These are phyloP conservation scores for Triticum dicoccoides DNA, from an alignment of 176 grass and related monocot species.

Conservation along the genomic window DNA sequence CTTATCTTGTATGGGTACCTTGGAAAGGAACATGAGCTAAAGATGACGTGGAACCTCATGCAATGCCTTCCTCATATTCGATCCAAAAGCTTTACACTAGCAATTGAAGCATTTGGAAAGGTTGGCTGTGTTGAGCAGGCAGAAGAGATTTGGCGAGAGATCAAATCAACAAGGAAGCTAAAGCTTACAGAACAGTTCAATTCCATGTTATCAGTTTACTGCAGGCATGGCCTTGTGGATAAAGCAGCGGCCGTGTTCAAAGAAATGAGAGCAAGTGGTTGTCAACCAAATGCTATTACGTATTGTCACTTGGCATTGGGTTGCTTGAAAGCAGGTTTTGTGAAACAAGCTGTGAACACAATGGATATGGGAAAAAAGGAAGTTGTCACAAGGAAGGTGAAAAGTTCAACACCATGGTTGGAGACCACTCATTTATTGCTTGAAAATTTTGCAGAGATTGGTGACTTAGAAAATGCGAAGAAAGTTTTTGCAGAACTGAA, in stretches of 20 bases:
- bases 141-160: slow-evolving; percentile 65
- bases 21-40: slow-evolving; percentile 69
- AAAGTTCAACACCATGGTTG: slow-evolving; percentile 84
- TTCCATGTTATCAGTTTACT: slow-evolving; percentile 83
- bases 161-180: slow-evolving; percentile 60
- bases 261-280: slow-evolving; percentile 72
- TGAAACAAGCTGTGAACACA: slow-evolving; percentile 75
- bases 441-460: slow-evolving; percentile 69
- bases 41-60: slow-evolving; percentile 62
- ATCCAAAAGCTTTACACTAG: slow-evolving; percentile 71
- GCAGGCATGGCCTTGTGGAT: slow-evolving; percentile 63
- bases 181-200: slow-evolving; percentile 72
- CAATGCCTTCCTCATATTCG: slow-evolving; percentile 64
- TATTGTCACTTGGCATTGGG: slow-evolving; percentile 79
- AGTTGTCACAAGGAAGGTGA: slow-evolving; percentile 54
- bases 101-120: slow-evolving; percentile 93
- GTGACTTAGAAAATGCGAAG: slow-evolving; percentile 69
- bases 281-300: slow-evolving; percentile 88
- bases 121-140: slow-evolving; percentile 41
- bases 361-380: slow-evolving; percentile 69
- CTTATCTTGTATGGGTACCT: slow-evolving; percentile 78
- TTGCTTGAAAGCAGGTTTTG: slow-evolving; percentile 79
- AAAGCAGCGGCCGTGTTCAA: slow-evolving; percentile 81
- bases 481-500: slow-evolving; percentile 72
- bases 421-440: slow-evolving; percentile 84